These are phyloP conservation scores for Zasmidium cellare DNA, from an alignment of 2,329 filamentous ascomycete species.

Conservation along the genomic window DNA sequence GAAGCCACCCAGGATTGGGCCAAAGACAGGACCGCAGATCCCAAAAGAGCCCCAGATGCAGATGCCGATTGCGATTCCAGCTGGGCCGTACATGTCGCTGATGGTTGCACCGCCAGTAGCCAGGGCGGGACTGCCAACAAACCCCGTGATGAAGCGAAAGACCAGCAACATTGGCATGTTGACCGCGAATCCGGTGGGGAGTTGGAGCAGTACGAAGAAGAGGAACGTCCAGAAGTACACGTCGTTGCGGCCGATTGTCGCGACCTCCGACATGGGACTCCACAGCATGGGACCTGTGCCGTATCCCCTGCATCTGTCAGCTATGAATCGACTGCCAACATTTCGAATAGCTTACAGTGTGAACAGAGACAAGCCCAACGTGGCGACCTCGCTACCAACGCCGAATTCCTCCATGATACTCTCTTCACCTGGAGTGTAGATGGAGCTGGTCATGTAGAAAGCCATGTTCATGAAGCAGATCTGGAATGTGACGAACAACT, in stretches of 20 bases:
- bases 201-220: constrained; percentile 50
- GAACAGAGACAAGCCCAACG: constrained; percentile 50
- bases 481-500: neutral
- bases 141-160: constrained; percentile 53
- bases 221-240: constrained; percentile 50
- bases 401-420: constrained; percentile 44
- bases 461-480: neutral
- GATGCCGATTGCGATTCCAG: constrained; percentile 38
- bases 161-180: constrained; percentile 54
- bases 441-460: constrained; percentile 43
- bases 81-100: constrained; percentile 41
- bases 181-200: constrained; percentile 46
- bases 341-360: constrained; percentile 34
- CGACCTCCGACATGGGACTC: constrained; percentile 42
- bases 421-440: constrained; percentile 49
- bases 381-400: constrained; percentile 43
- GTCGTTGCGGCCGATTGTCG: constrained; percentile 48
- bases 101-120: constrained; percentile 46
- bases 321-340: neutral
- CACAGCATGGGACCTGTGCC: constrained; percentile 40
- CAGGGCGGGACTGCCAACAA: constrained; percentile 47
- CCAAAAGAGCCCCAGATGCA: constrained; percentile 39
- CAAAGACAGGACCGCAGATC: constrained; percentile 38
- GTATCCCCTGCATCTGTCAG: neutral
- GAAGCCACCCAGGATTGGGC: constrained; percentile 41